Percentiles rank a stretch among this genome's conserved stretches.
Evolutionary conservation across 768 basidiomycete genomes (phyloP).

Genomic region (Exidia glandulosa): DNA sequence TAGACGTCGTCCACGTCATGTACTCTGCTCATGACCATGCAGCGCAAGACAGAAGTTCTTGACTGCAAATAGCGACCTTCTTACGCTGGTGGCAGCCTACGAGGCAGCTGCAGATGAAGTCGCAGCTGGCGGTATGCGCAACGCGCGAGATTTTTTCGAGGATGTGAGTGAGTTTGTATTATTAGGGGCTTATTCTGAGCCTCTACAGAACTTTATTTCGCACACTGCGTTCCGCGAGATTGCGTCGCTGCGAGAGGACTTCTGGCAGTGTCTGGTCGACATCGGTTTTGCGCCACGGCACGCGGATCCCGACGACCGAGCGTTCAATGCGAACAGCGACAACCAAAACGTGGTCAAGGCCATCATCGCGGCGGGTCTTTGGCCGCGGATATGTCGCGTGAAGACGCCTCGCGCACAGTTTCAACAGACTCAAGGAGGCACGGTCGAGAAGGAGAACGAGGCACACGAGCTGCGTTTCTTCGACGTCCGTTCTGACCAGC

Average conservation of each 20-base stretch:
- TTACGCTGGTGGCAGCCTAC: slow-evolving; percentile 74
- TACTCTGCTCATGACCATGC: neutral
- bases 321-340: slow-evolving; percentile 51
- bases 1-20: neutral
- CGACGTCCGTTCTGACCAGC: slow-evolving; percentile 41
- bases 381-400: slow-evolving; percentile 73
- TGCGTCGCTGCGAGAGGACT: slow-evolving; percentile 64
- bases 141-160: slow-evolving; percentile 55
- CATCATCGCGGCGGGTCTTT: slow-evolving; percentile 76
- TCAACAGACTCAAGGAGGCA: slow-evolving; percentile 74
- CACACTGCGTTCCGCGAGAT: slow-evolving; percentile 63
- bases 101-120: slow-evolving; percentile 24
- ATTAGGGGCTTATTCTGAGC: neutral
- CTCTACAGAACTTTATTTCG: slow-evolving; percentile 71
- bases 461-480: slow-evolving; percentile 78
- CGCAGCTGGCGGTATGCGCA: slow-evolving; percentile 5
- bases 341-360: slow-evolving; percentile 74
- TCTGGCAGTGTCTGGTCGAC: slow-evolving; percentile 54
- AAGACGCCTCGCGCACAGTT: slow-evolving; percentile 69
- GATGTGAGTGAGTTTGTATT: slow-evolving; percentile 31
- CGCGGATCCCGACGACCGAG: slow-evolving; percentile 33
- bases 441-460: slow-evolving; percentile 72
- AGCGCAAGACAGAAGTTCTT: slow-evolving; percentile 68
- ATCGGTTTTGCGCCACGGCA: slow-evolving; percentile 55
- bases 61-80: slow-evolving; percentile 66